A percentile compares a stretch with the other conserved stretches of the same genome.
Evolutionary conservation across 2,329 filamentous ascomycete species (phyloP).

Genomic region (Curvularia eragrostidis): DNA sequence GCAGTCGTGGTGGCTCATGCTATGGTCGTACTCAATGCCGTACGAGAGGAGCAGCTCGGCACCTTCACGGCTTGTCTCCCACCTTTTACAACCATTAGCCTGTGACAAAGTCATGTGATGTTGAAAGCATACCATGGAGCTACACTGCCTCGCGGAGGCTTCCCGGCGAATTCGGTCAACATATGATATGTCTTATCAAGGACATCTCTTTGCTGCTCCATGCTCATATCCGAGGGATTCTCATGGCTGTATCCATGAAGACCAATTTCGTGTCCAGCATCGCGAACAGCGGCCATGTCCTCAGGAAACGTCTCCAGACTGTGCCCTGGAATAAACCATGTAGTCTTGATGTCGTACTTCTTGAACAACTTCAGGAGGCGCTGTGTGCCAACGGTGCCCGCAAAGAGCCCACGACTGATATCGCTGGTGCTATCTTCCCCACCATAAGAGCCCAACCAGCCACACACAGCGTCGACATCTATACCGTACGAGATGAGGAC

Average conservation of each 20-base stretch:
- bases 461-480: conserved; percentile 72
- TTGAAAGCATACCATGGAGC: conserved; percentile 64
- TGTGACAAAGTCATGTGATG: conserved; percentile 46
- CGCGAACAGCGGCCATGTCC: conserved; percentile 63
- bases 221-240: conserved; percentile 71
- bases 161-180: conserved; percentile 71
- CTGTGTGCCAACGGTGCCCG: conserved; percentile 71
- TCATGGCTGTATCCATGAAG: conserved; percentile 75
- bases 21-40: conserved; percentile 73
- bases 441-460: conserved; percentile 77
- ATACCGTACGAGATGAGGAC: conserved; percentile 69
- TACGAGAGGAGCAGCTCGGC: conserved; percentile 69
- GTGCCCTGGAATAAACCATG: conserved; percentile 68
- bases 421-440: conserved; percentile 75
- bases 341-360: conserved; percentile 74
- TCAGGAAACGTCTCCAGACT: conserved; percentile 70
- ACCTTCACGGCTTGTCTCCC: conserved; percentile 73
- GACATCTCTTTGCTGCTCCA: conserved; percentile 77
- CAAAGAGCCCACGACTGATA: conserved; percentile 73
- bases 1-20: conserved; percentile 69
- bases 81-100: conserved; percentile 44
- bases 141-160: conserved; percentile 74
- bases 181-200: conserved; percentile 76
- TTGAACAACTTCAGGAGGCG: conserved; percentile 74
- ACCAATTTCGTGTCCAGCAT: conserved; percentile 69